A percentile compares a stretch with the other conserved stretches of the same genome.
These are phyloP conservation scores for Phytomonas sp. DNA, from an alignment of 208 protist genomes.

Conservation along the genomic window DNA sequence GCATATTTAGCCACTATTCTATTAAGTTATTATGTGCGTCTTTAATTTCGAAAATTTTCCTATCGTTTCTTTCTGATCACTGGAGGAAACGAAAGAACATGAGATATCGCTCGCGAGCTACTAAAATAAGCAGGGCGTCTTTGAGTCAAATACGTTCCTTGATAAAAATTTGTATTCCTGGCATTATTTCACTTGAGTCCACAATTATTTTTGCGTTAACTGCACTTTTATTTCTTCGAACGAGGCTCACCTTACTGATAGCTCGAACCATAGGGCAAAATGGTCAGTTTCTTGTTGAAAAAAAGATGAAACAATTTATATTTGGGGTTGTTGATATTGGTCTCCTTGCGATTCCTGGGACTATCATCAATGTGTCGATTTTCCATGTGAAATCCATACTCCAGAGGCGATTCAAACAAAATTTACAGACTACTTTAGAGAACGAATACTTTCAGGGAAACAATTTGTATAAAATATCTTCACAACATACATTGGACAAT, in stretches of 20 bases:
- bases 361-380: conserved; percentile 51
- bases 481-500: conserved; percentile 39
- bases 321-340: conserved; percentile 58
- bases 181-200: not conserved
- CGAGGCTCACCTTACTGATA: conserved; percentile 52
- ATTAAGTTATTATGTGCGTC: not conserved
- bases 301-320: conserved; percentile 47
- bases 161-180: not conserved
- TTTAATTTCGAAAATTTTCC: not conserved
- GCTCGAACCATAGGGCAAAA: conserved; percentile 43
- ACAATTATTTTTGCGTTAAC: conserved; percentile 1
- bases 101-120: not conserved
- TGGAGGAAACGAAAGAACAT: not conserved
- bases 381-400: conserved; percentile 63
- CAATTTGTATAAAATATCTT: not conserved
- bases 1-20: not conserved
- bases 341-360: conserved; percentile 54
- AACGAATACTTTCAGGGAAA: conserved; percentile 30
- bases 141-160: not conserved
- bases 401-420: conserved; percentile 50
- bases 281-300: conserved; percentile 47
- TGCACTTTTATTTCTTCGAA: conserved; percentile 43
- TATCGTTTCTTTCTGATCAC: not conserved
- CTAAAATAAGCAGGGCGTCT: not conserved
- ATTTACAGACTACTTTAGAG: conserved; percentile 52